phyloP scores from a whole-genome alignment of 2,329 filamentous ascomycete genomes.

The Lasiodiplodia gonubiensis region DNA sequence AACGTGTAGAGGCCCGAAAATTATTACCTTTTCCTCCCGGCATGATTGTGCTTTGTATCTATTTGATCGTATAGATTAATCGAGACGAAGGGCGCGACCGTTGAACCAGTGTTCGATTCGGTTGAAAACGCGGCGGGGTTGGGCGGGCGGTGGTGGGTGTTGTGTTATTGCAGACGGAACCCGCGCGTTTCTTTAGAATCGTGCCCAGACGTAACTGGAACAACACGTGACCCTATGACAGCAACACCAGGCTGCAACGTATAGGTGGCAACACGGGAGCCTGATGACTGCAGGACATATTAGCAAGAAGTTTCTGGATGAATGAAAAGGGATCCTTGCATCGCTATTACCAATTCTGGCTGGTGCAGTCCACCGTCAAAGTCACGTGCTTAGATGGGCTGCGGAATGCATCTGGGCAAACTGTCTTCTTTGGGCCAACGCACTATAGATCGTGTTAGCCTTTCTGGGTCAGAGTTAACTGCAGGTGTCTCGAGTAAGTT shows the following conservation, averaged over 20 bases:
- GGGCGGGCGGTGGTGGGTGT: conserved; percentile 23
- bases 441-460: neutral
- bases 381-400: conserved; percentile 1
- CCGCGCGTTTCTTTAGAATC: conserved; percentile 23
- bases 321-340: conserved; percentile 1
- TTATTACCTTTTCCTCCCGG: conserved; percentile 91
- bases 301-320: neutral
- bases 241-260: conserved; percentile 16
- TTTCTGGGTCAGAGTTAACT: neutral
- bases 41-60: conserved; percentile 51
- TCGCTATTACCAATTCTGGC: neutral
- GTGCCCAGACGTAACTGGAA: conserved; percentile 10
- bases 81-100: conserved; percentile 16
- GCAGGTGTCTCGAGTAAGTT: neutral
- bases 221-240: conserved; percentile 5
- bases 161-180: conserved; percentile 22
- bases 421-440: neutral
- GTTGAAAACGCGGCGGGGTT: conserved; percentile 12
- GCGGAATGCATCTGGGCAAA: conserved; percentile 7
- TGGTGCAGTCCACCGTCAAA: neutral
- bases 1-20: conserved; percentile 20
- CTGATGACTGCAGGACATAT: neutral
- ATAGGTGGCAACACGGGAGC: conserved; percentile 9
- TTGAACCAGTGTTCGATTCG: neutral
- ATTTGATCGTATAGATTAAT: neutral